phyloP scores from a whole-genome alignment of 257 asterid genomes.

The Solanum sparsipilum region DNA sequence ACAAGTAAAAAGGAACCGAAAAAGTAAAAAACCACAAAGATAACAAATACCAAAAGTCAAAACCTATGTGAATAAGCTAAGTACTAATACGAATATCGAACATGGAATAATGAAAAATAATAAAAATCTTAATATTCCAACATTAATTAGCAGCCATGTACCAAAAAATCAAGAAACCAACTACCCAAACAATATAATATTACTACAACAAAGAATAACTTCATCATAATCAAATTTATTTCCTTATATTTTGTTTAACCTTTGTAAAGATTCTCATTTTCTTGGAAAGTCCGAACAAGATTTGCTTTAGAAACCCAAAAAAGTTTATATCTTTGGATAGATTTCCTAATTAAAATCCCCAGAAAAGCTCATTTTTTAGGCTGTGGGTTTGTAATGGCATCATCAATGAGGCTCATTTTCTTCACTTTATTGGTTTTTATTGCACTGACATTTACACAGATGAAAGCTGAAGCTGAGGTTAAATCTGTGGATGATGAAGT shows the following conservation, averaged over 20 bases:
- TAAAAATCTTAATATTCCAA: neutral
- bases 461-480: conserved; percentile 30
- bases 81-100: neutral
- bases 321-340: neutral
- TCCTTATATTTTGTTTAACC: neutral
- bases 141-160: neutral
- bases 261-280: neutral
- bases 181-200: neutral
- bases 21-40: neutral
- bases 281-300: neutral
- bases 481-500: conserved; percentile 19
- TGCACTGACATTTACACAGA: conserved; percentile 14
- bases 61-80: no score
- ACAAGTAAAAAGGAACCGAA: no score
- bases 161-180: neutral
- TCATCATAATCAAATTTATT: neutral
- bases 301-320: neutral
- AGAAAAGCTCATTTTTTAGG: neutral
- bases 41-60: neutral
- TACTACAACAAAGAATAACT: neutral
- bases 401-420: neutral
- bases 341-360: neutral
- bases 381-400: neutral
- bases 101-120: no score
- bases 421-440: neutral